Conservation (phyloP, 495 filamentous ascomycete species). For the Penicillium paradoxum region DNA sequence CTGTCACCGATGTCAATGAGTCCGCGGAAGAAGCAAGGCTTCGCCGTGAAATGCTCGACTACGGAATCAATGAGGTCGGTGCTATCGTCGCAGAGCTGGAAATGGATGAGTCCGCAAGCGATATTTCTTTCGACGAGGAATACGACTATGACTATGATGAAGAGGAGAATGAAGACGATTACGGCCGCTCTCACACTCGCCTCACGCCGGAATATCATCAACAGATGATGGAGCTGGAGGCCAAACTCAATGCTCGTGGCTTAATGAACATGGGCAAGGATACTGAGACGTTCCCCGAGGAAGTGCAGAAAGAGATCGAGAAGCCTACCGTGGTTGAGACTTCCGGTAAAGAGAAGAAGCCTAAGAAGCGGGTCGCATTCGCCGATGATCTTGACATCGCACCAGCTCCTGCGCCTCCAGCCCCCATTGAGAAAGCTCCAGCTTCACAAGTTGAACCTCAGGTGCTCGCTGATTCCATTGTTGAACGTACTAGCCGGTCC, state of each 20-base stretch:
- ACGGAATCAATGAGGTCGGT: slow-evolving; percentile 77
- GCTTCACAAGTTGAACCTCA: slow-evolving; percentile 34
- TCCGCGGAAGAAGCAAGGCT: slow-evolving; percentile 72
- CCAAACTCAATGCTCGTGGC: slow-evolving; percentile 56
- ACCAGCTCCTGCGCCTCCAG: slow-evolving; percentile 30
- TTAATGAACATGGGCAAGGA: slow-evolving; percentile 52
- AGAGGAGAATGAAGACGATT: slow-evolving; percentile 59
- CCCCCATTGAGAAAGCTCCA: slow-evolving; percentile 23
- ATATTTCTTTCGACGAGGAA: slow-evolving; percentile 54
- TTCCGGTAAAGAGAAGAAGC: slow-evolving; percentile 27
- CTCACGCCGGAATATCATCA: slow-evolving; percentile 67
- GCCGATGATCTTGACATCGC: slow-evolving; percentile 71
- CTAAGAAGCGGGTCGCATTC: slow-evolving; percentile 74
- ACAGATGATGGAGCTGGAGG: slow-evolving; percentile 80
- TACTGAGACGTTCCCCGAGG: slow-evolving; percentile 27
- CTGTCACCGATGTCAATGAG: slow-evolving; percentile 53
- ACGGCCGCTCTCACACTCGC: slow-evolving; percentile 60
- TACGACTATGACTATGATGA: slow-evolving; percentile 48
- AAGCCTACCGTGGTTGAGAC: slow-evolving; percentile 15
- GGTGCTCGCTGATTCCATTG: slow-evolving; percentile 42
- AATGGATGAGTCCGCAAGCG: slow-evolving; percentile 64
- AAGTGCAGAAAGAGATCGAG: slow-evolving; percentile 30
- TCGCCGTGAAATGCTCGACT: slow-evolving; percentile 87
- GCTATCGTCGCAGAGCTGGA: slow-evolving; percentile 91
- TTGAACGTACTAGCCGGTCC: slow-evolving; percentile 37